Evolutionary conservation across 116 monocot species (phyloP).

Genomic region (Papilionanthe hybrid): DNA sequence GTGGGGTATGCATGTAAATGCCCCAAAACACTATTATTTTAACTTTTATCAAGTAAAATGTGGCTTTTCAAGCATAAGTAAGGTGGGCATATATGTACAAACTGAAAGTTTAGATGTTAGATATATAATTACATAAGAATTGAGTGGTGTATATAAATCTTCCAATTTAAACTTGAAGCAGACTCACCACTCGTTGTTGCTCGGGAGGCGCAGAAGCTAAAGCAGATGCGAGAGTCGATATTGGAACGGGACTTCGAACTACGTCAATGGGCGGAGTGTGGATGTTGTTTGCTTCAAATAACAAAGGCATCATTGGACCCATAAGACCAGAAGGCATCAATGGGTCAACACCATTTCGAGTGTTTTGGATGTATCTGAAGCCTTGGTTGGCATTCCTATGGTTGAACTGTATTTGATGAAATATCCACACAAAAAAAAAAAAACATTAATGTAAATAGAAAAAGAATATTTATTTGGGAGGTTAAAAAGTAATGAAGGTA

Average conservation of each 20-base stretch:
- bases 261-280: constrained; percentile 8
- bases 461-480: background rate
- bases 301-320: constrained; percentile 30
- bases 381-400: constrained; percentile 35
- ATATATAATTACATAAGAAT: too few relatives aligned
- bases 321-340: constrained; percentile 22
- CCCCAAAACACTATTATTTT: too few relatives aligned
- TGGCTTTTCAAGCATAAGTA: too few relatives aligned
- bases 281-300: constrained; percentile 21
- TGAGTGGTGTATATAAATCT: too few relatives aligned
- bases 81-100: too few relatives aligned
- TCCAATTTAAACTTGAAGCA: background rate
- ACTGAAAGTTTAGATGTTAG: too few relatives aligned
- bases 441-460: background rate
- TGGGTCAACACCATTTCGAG: constrained; percentile 22
- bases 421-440: background rate
- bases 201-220: constrained; percentile 57
- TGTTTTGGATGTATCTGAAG: constrained; percentile 32
- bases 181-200: constrained; percentile 38
- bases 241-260: constrained; percentile 14
- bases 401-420: constrained; percentile 23
- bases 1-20: too few relatives aligned
- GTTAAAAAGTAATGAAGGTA: background rate
- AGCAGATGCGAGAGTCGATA: constrained; percentile 35
- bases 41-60: too few relatives aligned